These are phyloP conservation scores for Forsythia viridissima DNA, from an alignment of 257 asterid genomes.

Conservation along the genomic window DNA sequence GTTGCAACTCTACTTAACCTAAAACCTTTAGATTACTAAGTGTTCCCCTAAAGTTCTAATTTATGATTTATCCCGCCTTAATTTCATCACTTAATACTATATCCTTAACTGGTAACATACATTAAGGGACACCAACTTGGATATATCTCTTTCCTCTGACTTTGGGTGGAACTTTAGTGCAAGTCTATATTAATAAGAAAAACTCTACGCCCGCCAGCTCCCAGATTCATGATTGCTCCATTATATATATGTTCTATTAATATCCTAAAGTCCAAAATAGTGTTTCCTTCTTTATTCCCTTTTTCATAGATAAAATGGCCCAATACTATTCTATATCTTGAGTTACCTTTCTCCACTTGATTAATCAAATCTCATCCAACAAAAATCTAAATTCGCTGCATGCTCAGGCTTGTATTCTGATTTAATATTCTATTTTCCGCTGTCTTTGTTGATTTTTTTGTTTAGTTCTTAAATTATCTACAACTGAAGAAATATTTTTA, in stretches of 20 bases:
- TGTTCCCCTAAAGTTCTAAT: background rate
- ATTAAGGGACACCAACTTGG: background rate
- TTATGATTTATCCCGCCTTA: background rate
- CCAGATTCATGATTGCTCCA: no score
- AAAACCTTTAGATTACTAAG: background rate
- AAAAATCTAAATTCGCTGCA: background rate
- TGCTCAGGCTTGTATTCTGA: background rate
- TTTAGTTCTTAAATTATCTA: slow-evolving; percentile 16
- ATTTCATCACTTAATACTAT: background rate
- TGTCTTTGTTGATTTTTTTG: slow-evolving; percentile 3
- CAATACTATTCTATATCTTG: no score
- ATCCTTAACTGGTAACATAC: background rate
- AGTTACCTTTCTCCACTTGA: no score
- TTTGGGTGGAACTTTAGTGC: background rate
- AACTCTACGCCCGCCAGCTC: no score
- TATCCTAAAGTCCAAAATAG: no score
- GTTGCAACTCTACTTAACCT: background rate
- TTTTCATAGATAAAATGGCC: no score
- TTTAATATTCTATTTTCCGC: background rate
- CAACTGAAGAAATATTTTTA: slow-evolving; percentile 4
- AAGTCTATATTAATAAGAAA: background rate
- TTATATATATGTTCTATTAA: no score
- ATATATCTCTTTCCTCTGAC: background rate
- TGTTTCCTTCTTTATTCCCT: no score
- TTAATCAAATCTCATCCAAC: background rate